These are phyloP conservation scores for sunflower (Helianthus annuus) DNA, from an alignment of 129 eudicot species.

Conservation along the genomic window DNA sequence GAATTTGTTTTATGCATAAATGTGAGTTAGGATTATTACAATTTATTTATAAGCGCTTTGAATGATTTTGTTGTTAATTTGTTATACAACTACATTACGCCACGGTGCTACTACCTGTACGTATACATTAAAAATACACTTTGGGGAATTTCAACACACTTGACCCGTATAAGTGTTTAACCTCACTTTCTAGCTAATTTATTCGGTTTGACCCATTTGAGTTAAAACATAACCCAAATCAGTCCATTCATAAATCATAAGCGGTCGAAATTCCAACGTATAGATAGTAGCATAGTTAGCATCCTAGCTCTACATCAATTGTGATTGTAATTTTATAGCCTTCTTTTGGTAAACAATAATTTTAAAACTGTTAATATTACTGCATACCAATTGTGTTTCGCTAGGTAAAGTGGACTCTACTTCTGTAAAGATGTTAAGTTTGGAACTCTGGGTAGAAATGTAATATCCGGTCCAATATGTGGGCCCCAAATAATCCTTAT, in stretches of 20 bases:
- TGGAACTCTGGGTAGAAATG: constrained; percentile 1
- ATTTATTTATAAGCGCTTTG: background rate
- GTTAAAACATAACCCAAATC: background rate
- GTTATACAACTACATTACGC: background rate
- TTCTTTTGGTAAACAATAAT: background rate
- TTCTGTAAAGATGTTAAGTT: background rate
- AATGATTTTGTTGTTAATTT: background rate
- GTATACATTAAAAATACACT: background rate
- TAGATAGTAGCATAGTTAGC: background rate
- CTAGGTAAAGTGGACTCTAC: background rate
- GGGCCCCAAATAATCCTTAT: background rate
- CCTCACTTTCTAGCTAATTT: background rate
- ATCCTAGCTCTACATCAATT: background rate
- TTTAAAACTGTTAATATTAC: background rate
- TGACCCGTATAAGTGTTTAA: background rate
- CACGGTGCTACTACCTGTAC: too few species aligned
- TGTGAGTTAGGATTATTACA: background rate
- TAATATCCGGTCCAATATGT: constrained; percentile 6
- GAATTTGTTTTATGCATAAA: background rate
- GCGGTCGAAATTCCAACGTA: background rate
- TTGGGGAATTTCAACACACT: background rate
- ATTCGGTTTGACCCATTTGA: background rate
- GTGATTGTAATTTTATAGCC: background rate
- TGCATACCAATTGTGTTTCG: background rate
- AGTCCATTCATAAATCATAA: background rate